Evolutionary conservation across 176 grass and related monocot genomes (phyloP).

Genomic region (Aegilops longissima): DNA sequence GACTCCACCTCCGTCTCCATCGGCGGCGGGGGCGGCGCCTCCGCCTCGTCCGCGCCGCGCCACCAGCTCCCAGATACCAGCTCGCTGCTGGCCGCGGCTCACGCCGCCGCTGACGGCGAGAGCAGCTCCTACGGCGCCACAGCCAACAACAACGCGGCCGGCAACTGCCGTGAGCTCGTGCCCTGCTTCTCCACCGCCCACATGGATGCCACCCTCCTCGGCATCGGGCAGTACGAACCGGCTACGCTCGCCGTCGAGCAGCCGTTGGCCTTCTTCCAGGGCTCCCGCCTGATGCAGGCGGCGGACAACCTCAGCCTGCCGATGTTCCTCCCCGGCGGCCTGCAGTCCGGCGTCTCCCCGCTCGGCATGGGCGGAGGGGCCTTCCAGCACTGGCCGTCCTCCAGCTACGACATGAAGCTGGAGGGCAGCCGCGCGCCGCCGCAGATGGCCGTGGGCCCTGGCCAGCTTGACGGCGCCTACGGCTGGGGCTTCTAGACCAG

Average conservation of each 20-base stretch:
- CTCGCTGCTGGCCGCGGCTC: constrained; percentile 14
- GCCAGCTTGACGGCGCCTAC: constrained; percentile 70
- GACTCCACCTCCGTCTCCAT: constrained; percentile 65
- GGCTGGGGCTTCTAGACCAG: constrained; percentile 40
- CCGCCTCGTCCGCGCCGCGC: constrained; percentile 50
- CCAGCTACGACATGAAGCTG: constrained; percentile 45
- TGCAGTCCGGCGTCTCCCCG: neutral
- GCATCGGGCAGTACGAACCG: constrained; percentile 45
- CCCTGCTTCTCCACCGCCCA: constrained; percentile 94
- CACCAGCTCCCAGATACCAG: constrained; percentile 34
- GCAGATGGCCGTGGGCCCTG: constrained; percentile 49
- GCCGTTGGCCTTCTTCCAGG: constrained; percentile 33
- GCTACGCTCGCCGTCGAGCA: constrained; percentile 33
- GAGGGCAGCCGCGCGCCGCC: constrained; percentile 30
- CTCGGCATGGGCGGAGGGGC: neutral
- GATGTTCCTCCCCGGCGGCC: constrained; percentile 39
- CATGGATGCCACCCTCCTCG: constrained; percentile 30
- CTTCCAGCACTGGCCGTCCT: constrained; percentile 23
- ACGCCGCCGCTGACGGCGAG: constrained; percentile 7
- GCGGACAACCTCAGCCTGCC: constrained; percentile 58
- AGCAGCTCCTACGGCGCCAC: constrained; percentile 38
- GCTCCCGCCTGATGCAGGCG: constrained; percentile 39
- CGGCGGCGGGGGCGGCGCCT: constrained; percentile 39
- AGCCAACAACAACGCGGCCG: neutral
- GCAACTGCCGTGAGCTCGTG: constrained; percentile 83